Conservation (phyloP, 768 basidiomycete genomes). For the Phylloporus sp. region DNA sequence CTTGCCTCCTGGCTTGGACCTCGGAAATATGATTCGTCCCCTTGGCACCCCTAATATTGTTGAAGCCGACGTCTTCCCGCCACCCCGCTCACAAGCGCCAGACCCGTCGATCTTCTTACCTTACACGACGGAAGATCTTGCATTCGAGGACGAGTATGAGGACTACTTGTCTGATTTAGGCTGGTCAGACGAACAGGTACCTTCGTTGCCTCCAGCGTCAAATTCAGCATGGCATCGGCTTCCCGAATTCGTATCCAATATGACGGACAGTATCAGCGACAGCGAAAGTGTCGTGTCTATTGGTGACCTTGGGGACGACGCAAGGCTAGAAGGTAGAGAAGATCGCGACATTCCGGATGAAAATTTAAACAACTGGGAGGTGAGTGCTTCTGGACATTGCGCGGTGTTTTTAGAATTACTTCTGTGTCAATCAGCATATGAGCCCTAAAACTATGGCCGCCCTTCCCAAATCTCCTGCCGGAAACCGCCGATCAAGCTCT, state of each 20-base stretch:
- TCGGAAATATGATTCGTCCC: constrained; percentile 69
- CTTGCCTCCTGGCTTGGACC: constrained; percentile 65
- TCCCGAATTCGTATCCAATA: constrained; percentile 71
- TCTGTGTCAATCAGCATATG: constrained; percentile 62
- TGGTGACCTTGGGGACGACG: constrained; percentile 80
- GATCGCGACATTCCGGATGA: constrained; percentile 64
- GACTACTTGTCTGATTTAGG: constrained; percentile 90
- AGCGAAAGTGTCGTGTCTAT: constrained; percentile 91
- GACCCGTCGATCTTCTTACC: constrained; percentile 82
- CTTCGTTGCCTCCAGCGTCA: constrained; percentile 31
- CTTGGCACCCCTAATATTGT: constrained; percentile 70
- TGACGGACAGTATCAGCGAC: constrained; percentile 88
- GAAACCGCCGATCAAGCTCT: constrained; percentile 75
- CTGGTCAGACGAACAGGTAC: constrained; percentile 55
- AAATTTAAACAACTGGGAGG: constrained; percentile 96
- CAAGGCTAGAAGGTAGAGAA: constrained; percentile 60
- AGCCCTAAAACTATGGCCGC: constrained; percentile 94
- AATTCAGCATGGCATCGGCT: constrained; percentile 78
- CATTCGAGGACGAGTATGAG: constrained; percentile 95
- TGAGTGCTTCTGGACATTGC: constrained; percentile 32
- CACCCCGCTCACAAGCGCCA: constrained; percentile 79
- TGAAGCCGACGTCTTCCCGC: constrained; percentile 94
- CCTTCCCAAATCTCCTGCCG: constrained; percentile 85
- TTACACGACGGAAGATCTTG: constrained; percentile 89
- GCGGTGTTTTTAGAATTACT: not conserved